These are phyloP conservation scores for Melanogaster broomeanus DNA, from an alignment of 768 basidiomycete species.

Conservation along the genomic window DNA sequence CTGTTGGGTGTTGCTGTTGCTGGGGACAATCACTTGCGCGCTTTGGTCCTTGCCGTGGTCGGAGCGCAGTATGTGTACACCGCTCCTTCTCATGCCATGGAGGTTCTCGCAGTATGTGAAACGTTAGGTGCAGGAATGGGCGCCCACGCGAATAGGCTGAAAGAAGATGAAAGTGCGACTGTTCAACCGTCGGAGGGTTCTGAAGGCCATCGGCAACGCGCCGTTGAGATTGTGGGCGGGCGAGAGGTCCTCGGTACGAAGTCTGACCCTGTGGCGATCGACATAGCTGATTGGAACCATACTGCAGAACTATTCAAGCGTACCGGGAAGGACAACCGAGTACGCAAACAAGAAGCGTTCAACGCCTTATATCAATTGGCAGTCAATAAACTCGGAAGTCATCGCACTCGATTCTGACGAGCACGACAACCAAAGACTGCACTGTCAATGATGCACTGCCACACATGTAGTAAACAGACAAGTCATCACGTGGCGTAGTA, in stretches of 20 bases:
- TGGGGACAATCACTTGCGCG: conserved; percentile 74
- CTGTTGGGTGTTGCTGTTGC: conserved; percentile 56
- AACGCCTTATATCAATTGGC: conserved; percentile 38
- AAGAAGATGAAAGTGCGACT: conserved; percentile 1
- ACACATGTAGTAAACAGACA: too few relatives aligned
- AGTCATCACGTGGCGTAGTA: too few relatives aligned
- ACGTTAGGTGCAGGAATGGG: conserved; percentile 74
- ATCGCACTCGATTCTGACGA: conserved; percentile 19
- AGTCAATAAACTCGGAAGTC: conserved; percentile 17
- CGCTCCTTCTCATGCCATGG: conserved; percentile 63
- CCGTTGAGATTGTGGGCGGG: conserved; percentile 73
- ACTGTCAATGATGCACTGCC: too few relatives aligned
- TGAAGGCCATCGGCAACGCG: conserved; percentile 55
- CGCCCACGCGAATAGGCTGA: conserved; percentile 27
- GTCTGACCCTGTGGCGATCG: background rate
- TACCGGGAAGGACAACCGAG: conserved; percentile 49
- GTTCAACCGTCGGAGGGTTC: background rate
- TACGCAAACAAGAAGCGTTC: conserved; percentile 44
- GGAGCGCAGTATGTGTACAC: conserved; percentile 75
- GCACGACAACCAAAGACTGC: too few relatives aligned
- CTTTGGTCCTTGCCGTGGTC: conserved; percentile 65
- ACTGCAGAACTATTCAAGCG: conserved; percentile 58
- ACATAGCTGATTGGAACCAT: background rate
- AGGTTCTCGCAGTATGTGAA: conserved; percentile 67
- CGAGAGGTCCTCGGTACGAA: conserved; percentile 62